Percentiles rank a stretch among this genome's conserved stretches.
phyloP scores from a whole-genome alignment of 2,329 filamentous ascomycete species.

The Claviceps capensis region DNA sequence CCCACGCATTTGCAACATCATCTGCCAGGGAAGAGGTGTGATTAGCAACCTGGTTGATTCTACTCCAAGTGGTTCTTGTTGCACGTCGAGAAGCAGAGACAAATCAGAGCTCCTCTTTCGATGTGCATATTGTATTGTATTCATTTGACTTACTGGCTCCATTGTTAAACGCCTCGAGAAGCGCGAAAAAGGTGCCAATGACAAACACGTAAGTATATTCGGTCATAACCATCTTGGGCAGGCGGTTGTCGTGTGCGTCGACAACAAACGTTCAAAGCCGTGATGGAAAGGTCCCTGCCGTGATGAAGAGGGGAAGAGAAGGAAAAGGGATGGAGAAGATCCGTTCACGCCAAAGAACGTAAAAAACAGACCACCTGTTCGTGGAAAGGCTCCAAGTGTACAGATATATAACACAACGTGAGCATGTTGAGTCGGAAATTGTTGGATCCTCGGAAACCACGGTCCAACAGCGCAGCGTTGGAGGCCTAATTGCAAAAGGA shows the following conservation, averaged over 20 bases:
- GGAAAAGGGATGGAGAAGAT: neutral
- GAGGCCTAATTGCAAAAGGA: too few relatives aligned
- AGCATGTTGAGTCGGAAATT: neutral
- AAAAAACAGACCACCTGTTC: too few relatives aligned
- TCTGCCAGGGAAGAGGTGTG: slow-evolving; percentile 29
- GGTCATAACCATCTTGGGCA: slow-evolving; percentile 39
- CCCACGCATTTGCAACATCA: slow-evolving; percentile 77
- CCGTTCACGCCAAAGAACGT: neutral
- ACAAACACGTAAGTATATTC: slow-evolving; percentile 60
- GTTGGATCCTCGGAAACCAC: neutral
- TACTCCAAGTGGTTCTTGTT: neutral
- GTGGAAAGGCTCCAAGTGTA: neutral
- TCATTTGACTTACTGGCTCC: slow-evolving; percentile 49
- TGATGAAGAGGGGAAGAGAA: neutral
- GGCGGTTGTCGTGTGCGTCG: neutral
- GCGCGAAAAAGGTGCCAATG: slow-evolving; percentile 62
- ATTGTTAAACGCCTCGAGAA: slow-evolving; percentile 68
- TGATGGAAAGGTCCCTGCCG: neutral
- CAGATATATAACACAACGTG: neutral
- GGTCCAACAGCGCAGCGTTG: neutral
- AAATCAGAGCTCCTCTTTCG: too few relatives aligned
- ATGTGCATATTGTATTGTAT: neutral
- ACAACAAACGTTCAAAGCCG: neutral
- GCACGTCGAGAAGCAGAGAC: too few relatives aligned
- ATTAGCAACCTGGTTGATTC: slow-evolving; percentile 3